Conservation (phyloP, 1,284 basidiomycete species). For the Ganoderma meredithae region DNA sequence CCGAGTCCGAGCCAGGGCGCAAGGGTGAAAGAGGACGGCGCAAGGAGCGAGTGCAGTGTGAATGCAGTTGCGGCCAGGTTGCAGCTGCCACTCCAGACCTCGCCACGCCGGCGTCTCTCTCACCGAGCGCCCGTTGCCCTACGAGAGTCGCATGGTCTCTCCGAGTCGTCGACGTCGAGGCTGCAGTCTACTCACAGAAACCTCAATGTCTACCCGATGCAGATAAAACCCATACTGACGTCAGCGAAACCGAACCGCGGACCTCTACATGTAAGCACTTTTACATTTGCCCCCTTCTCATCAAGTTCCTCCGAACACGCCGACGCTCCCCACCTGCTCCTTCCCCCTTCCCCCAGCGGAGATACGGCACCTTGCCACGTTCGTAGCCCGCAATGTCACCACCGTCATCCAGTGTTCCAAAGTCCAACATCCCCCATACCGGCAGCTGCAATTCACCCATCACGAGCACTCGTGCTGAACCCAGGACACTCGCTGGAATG, state of each 20-base stretch:
- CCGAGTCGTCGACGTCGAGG: no score
- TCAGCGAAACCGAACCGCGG: no score
- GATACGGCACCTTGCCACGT: slow-evolving; percentile 75
- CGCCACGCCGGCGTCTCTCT: no score
- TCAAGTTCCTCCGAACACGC: slow-evolving; percentile 85
- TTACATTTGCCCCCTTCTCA: slow-evolving; percentile 81
- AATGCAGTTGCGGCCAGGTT: not conserved
- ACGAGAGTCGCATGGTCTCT: no score
- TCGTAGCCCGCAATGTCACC: slow-evolving; percentile 62
- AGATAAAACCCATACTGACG: no score
- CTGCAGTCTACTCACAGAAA: no score
- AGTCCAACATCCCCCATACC: slow-evolving; percentile 88
- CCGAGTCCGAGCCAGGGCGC: not conserved
- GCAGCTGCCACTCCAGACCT: no score
- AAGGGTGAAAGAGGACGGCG: not conserved
- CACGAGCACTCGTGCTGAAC: slow-evolving; percentile 59
- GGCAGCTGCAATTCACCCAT: slow-evolving; percentile 92
- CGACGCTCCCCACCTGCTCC: slow-evolving; percentile 75
- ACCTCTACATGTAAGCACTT: not conserved
- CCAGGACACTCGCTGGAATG: slow-evolving; percentile 56
- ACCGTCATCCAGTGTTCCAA: slow-evolving; percentile 49
- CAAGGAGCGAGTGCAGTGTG: not conserved
- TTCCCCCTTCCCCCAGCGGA: slow-evolving; percentile 79
- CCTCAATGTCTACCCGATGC: no score
- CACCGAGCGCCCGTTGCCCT: no score